These are phyloP conservation scores for Epichloe bromicola DNA, from an alignment of 2,329 filamentous ascomycete species.

Conservation along the genomic window DNA sequence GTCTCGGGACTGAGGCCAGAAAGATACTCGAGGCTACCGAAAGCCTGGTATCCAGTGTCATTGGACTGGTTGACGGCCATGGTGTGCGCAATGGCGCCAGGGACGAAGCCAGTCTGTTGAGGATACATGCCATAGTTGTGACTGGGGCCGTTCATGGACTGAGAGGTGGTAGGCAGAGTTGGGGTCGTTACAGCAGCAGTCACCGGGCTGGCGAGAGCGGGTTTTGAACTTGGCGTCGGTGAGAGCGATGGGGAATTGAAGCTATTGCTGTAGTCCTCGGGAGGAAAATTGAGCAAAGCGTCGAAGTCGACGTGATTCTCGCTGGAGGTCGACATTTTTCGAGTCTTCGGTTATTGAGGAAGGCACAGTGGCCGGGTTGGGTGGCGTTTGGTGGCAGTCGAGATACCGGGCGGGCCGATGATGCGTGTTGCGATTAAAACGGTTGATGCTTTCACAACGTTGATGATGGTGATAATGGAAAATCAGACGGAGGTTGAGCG, in stretches of 20 bases:
- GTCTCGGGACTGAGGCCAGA: conserved; percentile 48
- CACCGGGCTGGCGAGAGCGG: conserved; percentile 37
- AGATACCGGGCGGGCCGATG: not conserved
- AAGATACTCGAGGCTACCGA: conserved; percentile 36
- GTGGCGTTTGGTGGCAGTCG: conserved; percentile 2
- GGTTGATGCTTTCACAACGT: not conserved
- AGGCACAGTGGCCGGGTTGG: conserved; percentile 2
- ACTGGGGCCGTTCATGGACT: conserved; percentile 64
- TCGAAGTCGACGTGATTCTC: conserved; percentile 40
- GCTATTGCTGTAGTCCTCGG: conserved; percentile 41
- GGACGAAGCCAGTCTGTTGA: conserved; percentile 87
- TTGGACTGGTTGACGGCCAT: conserved; percentile 60
- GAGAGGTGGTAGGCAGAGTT: conserved; percentile 41
- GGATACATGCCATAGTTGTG: conserved; percentile 93
- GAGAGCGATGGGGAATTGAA: conserved; percentile 51
- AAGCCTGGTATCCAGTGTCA: conserved; percentile 39
- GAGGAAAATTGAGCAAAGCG: conserved; percentile 45
- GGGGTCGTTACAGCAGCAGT: conserved; percentile 41
- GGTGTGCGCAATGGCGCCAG: conserved; percentile 68
- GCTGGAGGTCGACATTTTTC: conserved; percentile 28
- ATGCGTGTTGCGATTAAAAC: not conserved
- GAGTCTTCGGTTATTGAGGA: not conserved
- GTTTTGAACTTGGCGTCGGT: conserved; percentile 39
- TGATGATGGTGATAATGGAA: conserved; percentile 1
- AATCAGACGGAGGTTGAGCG: conserved; percentile 1